Evolutionary conservation across 768 basidiomycete genomes (phyloP).

Genomic region (Lactarius sp.): DNA sequence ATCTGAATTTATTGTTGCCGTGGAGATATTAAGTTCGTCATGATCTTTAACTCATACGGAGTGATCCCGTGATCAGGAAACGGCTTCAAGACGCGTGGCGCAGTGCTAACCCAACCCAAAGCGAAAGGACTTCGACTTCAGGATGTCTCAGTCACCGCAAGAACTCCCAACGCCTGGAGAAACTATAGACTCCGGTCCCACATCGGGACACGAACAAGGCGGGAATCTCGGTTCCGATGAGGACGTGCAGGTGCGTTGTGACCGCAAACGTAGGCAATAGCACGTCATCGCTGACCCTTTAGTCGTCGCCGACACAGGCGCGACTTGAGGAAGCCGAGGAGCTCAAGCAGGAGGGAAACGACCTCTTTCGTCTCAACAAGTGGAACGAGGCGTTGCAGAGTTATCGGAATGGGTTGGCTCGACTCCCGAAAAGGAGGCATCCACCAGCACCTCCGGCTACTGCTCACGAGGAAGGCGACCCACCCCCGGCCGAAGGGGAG

Average conservation of each 20-base stretch:
- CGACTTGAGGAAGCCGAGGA: constrained; percentile 49
- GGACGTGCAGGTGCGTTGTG: constrained; percentile 7
- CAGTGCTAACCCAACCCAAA: not conserved
- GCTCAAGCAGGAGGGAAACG: constrained; percentile 73
- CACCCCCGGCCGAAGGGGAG: constrained; percentile 9
- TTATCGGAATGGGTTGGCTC: constrained; percentile 65
- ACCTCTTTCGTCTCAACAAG: constrained; percentile 54
- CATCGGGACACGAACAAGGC: not conserved
- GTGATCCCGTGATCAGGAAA: not conserved
- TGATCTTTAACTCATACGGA: too few species aligned
- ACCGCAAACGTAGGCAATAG: too few species aligned
- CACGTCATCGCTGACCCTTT: not conserved
- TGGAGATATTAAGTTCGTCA: too few species aligned
- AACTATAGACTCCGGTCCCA: not conserved
- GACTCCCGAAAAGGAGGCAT: constrained; percentile 49
- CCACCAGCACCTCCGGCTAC: constrained; percentile 20
- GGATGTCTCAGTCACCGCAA: constrained; percentile 5
- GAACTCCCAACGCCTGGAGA: not conserved
- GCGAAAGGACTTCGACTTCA: not conserved
- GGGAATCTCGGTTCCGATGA: not conserved
- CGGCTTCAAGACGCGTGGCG: not conserved
- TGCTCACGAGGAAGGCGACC: constrained; percentile 27
- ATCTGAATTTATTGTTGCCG: not conserved
- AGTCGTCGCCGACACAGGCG: constrained; percentile 32
- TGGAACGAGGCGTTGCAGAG: constrained; percentile 68